Conservation (phyloP, 192 early-diverging fungal species). For the Linnemannia zychae region DNA sequence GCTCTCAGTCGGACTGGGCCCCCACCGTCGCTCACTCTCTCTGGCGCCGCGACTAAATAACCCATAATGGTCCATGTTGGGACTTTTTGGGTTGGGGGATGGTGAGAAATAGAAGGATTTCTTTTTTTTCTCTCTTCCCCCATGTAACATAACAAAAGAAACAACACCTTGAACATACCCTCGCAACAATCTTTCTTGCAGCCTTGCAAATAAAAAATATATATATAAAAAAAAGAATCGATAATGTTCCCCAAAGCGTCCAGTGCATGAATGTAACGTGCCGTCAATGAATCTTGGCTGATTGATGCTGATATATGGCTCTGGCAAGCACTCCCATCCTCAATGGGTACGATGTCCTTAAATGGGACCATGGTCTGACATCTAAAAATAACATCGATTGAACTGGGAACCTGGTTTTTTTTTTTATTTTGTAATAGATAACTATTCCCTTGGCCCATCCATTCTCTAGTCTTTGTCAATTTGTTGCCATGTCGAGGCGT, state of each 20-base stretch:
- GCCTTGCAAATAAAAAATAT: not conserved
- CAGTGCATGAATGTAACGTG: too few relatives aligned
- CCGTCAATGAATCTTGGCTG: too few relatives aligned
- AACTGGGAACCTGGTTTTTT: not conserved
- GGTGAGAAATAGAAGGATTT: not conserved
- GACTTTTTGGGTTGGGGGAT: not conserved
- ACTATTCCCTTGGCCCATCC: too few relatives aligned
- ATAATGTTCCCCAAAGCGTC: not conserved
- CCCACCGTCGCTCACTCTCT: conserved; percentile 63
- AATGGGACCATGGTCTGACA: not conserved
- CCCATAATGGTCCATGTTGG: not conserved
- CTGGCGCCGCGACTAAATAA: conserved; percentile 56
- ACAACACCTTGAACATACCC: not conserved
- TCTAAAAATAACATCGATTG: not conserved
- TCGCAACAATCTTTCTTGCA: not conserved
- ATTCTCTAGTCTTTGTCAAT: too few relatives aligned
- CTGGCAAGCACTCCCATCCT: too few relatives aligned
- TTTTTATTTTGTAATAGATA: too few relatives aligned
- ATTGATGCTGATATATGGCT: not conserved
- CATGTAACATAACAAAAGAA: conserved; percentile 7
- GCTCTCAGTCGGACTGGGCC: conserved; percentile 61
- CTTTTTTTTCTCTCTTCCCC: not conserved
- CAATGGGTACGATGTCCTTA: not conserved
- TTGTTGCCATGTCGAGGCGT: not conserved
- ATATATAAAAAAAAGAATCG: not conserved